phyloP scores from a whole-genome alignment of 495 filamentous ascomycete genomes.

The Podospora pseudocomata region DNA sequence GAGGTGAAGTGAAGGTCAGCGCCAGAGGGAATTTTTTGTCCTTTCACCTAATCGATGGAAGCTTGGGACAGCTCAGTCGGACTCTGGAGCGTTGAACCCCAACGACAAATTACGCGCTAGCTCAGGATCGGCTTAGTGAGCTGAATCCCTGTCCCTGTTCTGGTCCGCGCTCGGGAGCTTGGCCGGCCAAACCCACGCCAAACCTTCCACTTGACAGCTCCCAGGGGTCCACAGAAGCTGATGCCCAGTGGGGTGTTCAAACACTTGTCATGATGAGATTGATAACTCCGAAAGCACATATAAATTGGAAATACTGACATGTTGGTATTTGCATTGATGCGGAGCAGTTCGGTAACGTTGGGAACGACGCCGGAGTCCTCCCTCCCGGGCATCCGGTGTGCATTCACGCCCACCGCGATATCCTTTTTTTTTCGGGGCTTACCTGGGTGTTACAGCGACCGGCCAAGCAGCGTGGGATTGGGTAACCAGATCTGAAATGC shows the following conservation, averaged over 20 bases:
- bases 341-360: neutral
- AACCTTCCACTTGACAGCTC: slow-evolving; percentile 13
- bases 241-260: slow-evolving; percentile 1
- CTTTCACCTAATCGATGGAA: slow-evolving; percentile 17
- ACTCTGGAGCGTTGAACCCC: slow-evolving; percentile 34
- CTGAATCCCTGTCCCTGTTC: slow-evolving; percentile 14
- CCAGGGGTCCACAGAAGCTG: slow-evolving; percentile 4
- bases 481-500: neutral
- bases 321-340: neutral
- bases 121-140: slow-evolving; percentile 22
- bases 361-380: neutral
- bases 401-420: neutral
- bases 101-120: slow-evolving; percentile 30
- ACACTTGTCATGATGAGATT: neutral
- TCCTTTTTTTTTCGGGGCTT: neutral
- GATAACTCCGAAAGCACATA: neutral
- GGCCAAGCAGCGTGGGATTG: neutral
- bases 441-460: neutral
- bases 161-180: slow-evolving; percentile 16
- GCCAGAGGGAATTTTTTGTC: slow-evolving; percentile 36
- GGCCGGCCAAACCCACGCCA: slow-evolving; percentile 10
- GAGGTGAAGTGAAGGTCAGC: slow-evolving; percentile 2
- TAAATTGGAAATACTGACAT: neutral
- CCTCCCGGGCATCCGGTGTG: neutral
- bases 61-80: slow-evolving; percentile 30